Evolutionary conservation across 1,139 yeast genomes (phyloP).

Genomic region (Saccharomyces pastorianus): DNA sequence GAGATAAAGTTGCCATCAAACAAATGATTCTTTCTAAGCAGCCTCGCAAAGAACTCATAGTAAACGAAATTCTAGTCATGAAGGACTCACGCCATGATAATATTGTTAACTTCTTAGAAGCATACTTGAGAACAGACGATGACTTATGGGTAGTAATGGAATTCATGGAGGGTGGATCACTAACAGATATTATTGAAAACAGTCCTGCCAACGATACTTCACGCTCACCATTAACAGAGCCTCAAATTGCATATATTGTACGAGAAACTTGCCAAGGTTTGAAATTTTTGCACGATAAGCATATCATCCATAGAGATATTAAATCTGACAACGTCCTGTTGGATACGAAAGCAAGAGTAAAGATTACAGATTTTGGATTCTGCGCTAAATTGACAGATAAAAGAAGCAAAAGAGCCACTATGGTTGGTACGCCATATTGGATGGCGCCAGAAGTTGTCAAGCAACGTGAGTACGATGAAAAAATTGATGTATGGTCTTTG

Average conservation of each 20-base stretch:
- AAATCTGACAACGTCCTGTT: slow-evolving; percentile 89
- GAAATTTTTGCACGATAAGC: slow-evolving; percentile 66
- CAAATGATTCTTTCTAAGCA: slow-evolving; percentile 92
- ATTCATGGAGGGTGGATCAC: slow-evolving; percentile 84
- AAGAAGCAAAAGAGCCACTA: too few species aligned
- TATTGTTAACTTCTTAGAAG: too few species aligned
- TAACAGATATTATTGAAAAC: slow-evolving; percentile 80
- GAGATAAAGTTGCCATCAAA: slow-evolving; percentile 70
- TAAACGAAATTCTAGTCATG: too few species aligned
- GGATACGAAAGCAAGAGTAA: slow-evolving; percentile 80
- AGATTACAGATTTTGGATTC: slow-evolving; percentile 95
- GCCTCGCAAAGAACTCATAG: too few species aligned
- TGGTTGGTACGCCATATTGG: too few species aligned
- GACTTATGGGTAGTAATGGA: slow-evolving; percentile 91
- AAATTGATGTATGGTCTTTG: slow-evolving; percentile 95
- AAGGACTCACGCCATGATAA: too few species aligned
- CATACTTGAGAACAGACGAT: slow-evolving; percentile 60
- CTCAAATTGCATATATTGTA: slow-evolving; percentile 86
- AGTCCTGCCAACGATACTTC: slow-evolving; percentile 40
- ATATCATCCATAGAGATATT: slow-evolving; percentile 52
- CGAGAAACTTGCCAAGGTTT: slow-evolving; percentile 86
- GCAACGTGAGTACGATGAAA: slow-evolving; percentile 92
- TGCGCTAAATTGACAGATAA: slow-evolving; percentile 71
- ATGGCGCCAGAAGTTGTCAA: slow-evolving; percentile 35
- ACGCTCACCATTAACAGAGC: slow-evolving; percentile 43